Percentiles rank a stretch among this genome's conserved stretches.
These are phyloP conservation scores for Botryotinia calthae DNA, from an alignment of 2,329 filamentous ascomycete genomes.

Conservation along the genomic window DNA sequence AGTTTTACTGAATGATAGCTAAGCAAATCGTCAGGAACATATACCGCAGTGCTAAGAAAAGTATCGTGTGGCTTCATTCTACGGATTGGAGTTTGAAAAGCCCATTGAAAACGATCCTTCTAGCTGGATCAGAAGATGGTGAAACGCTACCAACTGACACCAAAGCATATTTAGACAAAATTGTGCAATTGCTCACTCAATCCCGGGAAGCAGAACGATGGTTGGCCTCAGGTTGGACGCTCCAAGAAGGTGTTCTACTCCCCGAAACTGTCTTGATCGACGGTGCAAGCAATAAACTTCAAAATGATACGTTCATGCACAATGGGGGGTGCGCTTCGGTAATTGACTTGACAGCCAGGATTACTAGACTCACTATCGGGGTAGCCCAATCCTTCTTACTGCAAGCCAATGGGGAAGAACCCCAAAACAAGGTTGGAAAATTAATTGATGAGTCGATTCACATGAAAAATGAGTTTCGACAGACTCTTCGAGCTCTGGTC, in stretches of 20 bases:
- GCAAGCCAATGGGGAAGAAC: background rate
- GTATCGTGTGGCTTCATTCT: slow-evolving; percentile 10
- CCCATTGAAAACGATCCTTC: background rate
- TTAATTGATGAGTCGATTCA: background rate
- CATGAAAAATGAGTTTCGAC: background rate
- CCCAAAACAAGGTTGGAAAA: background rate
- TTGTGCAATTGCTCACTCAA: background rate
- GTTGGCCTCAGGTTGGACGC: background rate
- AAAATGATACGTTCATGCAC: background rate
- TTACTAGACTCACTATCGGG: background rate
- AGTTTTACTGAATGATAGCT: background rate
- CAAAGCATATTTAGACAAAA: background rate
- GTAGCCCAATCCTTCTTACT: background rate
- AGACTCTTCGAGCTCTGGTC: background rate
- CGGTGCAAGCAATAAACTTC: background rate
- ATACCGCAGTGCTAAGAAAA: background rate
- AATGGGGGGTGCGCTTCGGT: background rate
- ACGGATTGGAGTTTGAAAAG: background rate
- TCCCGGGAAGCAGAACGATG: background rate
- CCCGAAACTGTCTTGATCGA: background rate
- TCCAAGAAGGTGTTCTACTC: background rate
- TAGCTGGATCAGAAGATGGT: background rate
- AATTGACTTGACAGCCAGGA: background rate
- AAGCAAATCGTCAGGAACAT: background rate
- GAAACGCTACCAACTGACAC: background rate